phyloP scores from a whole-genome alignment of 768 basidiomycete species.

The Dioszegia aurantiaca region DNA sequence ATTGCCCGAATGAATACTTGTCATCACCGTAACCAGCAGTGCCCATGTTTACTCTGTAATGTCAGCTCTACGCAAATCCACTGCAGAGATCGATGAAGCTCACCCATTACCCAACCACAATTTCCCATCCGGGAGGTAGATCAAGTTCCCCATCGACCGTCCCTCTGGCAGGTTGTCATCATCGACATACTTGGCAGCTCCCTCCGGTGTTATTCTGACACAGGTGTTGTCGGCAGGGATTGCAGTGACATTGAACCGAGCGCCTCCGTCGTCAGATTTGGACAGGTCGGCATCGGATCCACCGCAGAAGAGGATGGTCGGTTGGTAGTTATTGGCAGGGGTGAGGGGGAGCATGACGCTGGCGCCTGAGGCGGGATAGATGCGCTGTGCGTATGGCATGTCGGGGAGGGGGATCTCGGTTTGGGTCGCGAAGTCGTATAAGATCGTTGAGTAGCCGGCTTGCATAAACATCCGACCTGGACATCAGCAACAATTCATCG shows the following conservation, averaged over 20 bases:
- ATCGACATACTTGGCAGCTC: conserved; percentile 46
- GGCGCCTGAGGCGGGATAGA: conserved; percentile 68
- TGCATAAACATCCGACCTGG: conserved; percentile 54
- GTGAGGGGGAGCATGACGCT: conserved; percentile 87
- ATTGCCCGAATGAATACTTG: conserved; percentile 57
- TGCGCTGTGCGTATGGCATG: conserved; percentile 58
- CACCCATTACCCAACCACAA: conserved; percentile 51
- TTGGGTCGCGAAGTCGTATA: conserved; percentile 65
- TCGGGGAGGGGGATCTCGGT: conserved; percentile 61
- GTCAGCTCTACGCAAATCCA: conserved; percentile 8
- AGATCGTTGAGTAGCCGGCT: conserved; percentile 54
- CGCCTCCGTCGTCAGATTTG: conserved; percentile 68
- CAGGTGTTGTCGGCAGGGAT: conserved; percentile 68
- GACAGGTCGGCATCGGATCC: conserved; percentile 61
- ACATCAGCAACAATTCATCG: conserved; percentile 5
- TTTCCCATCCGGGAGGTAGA: conserved; percentile 60
- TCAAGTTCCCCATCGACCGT: conserved; percentile 83
- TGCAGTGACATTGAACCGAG: conserved; percentile 60
- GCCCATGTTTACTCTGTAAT: conserved; percentile 67
- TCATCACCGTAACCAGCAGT: conserved; percentile 79
- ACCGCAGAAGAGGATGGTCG: conserved; percentile 86
- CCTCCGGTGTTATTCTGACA: conserved; percentile 72
- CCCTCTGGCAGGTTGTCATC: conserved; percentile 50
- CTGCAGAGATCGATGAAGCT: neutral
- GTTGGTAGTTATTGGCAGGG: conserved; percentile 79